Evolutionary conservation across 1,284 basidiomycete genomes (phyloP).

Genomic region (Moniliella sp.): DNA sequence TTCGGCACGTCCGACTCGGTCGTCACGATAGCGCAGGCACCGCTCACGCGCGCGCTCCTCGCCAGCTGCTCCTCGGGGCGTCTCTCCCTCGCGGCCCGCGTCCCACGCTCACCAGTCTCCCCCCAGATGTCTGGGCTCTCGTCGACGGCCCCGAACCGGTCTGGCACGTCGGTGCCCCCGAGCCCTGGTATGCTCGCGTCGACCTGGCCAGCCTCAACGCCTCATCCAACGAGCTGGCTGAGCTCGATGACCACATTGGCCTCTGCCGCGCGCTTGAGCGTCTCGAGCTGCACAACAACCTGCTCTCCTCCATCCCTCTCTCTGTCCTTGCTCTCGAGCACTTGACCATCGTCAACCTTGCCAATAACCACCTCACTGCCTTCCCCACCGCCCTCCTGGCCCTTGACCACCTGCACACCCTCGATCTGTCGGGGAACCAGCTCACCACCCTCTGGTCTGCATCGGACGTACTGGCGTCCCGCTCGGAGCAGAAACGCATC

Average conservation of each 20-base stretch:
- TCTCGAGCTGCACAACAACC: slow-evolving; percentile 12
- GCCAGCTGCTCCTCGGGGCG: no score
- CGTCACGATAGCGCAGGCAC: no score
- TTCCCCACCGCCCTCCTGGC: slow-evolving; percentile 14
- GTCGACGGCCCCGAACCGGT: slow-evolving; percentile 9
- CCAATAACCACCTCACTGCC: slow-evolving; percentile 11
- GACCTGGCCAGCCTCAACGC: slow-evolving; percentile 10
- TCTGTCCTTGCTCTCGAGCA: slow-evolving; percentile 8
- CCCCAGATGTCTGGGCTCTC: slow-evolving; percentile 9
- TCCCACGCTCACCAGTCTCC: slow-evolving; percentile 10
- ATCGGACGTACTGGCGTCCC: slow-evolving; percentile 1
- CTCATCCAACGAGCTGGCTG: slow-evolving; percentile 10
- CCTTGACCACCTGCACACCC: slow-evolving; percentile 12
- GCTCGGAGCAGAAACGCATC: not conserved
- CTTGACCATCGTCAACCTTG: slow-evolving; percentile 16
- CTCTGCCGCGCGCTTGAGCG: slow-evolving; percentile 10
- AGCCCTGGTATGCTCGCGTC: slow-evolving; percentile 17
- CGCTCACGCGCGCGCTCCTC: no score
- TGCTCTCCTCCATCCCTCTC: slow-evolving; percentile 9
- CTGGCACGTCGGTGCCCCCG: slow-evolving; percentile 10
- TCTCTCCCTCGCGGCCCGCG: no score
- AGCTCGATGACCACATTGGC: slow-evolving; percentile 10
- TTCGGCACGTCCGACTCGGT: no score
- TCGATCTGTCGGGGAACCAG: slow-evolving; percentile 22
- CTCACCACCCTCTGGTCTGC: slow-evolving; percentile 14